Evolutionary conservation across 2,329 filamentous ascomycete species (phyloP), one percentile per base, ranked within the genome.

Genomic region (Pseudogymnoascus pannorum): DNA sequence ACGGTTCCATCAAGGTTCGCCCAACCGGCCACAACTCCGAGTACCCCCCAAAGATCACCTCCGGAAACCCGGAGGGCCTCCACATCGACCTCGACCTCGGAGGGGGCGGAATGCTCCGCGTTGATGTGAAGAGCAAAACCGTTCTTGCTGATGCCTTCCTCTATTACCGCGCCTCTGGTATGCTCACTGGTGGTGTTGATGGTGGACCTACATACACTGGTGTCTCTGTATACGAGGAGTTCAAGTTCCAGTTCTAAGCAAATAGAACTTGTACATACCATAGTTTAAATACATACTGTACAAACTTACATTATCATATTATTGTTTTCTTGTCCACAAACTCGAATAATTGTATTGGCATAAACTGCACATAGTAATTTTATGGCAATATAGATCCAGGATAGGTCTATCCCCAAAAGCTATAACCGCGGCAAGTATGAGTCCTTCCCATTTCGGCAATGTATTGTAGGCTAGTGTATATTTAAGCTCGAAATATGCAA

Each of bases 1-100:
- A 29, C 7, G 66, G 65, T 24, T 66, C 57, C 3, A 60, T 68
- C 20, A 40, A 16, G 4, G 59, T 63, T 48, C 64, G 69, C 1
- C 69, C 66, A 20, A 65, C 51, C 11, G 65, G 64, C 5, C 20
- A 5, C 1, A 64, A 68, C 33, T 44, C 54, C 16, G 24, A 51
- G 22, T 68, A 65, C 38, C 67, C 67, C 1, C 67, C 66, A 9
- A 29, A 24, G 51, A 29, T 8, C 16, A 54, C 22, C 26, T 48
- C 16, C 8, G 31, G 12, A 44, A 54, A 29, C n/a, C 44, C 44
- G 16, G 44, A 51, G 44, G 44, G 44, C 18, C 44, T 51, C 29
- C 44, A 51, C 44, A 51, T 51, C 44, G 44, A 51, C 8, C 44
- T 51, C n/a, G 44, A 51, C 24, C 44, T 51, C 24, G 44, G 44